A percentile compares a stretch with the other conserved stretches of the same genome.
phyloP scores from a whole-genome alignment of 2,329 filamentous ascomycete species.

The Penicillium polonicum region DNA sequence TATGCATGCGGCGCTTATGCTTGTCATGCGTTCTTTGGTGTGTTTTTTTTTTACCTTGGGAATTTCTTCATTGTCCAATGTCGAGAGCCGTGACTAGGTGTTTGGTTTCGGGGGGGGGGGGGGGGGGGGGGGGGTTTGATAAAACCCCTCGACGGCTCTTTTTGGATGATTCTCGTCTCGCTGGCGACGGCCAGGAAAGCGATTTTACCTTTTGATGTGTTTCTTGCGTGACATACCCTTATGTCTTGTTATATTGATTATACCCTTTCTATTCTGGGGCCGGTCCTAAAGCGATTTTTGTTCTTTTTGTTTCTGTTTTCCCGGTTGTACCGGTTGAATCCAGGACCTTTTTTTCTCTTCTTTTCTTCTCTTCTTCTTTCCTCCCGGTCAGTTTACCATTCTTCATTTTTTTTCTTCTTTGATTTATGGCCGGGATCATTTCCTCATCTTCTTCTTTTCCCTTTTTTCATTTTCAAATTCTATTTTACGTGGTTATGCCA shows the following conservation, averaged over 20 bases:
- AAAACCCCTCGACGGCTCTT: background rate
- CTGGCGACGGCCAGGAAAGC: conserved; percentile 24
- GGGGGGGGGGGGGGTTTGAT: no score
- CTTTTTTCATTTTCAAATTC: background rate
- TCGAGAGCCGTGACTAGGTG: background rate
- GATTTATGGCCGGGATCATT: conserved; percentile 23
- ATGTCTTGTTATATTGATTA: conserved; percentile 26
- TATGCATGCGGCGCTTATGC: conserved; percentile 23
- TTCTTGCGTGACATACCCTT: conserved; percentile 28
- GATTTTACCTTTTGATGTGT: conserved; percentile 18
- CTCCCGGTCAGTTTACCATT: conserved; percentile 23
- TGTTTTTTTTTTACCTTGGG: conserved; percentile 11
- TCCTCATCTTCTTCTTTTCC: conserved; percentile 9
- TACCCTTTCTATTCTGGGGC: conserved; percentile 38
- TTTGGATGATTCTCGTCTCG: conserved; percentile 19
- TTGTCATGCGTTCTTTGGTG: conserved; percentile 15
- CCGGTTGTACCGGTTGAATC: conserved; percentile 20
- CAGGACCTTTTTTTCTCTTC: conserved; percentile 27
- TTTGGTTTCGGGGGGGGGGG: conserved; percentile 1
- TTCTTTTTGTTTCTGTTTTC: conserved; percentile 17
- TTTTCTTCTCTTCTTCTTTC: conserved; percentile 33
- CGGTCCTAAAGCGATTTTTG: conserved; percentile 38
- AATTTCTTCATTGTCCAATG: conserved; percentile 11
- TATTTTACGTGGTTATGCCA: conserved; percentile 43
- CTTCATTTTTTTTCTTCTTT: conserved; percentile 19